Base-by-base conservation (phyloP, 345 rosid genomes). In the Brassica cretica region DNA sequence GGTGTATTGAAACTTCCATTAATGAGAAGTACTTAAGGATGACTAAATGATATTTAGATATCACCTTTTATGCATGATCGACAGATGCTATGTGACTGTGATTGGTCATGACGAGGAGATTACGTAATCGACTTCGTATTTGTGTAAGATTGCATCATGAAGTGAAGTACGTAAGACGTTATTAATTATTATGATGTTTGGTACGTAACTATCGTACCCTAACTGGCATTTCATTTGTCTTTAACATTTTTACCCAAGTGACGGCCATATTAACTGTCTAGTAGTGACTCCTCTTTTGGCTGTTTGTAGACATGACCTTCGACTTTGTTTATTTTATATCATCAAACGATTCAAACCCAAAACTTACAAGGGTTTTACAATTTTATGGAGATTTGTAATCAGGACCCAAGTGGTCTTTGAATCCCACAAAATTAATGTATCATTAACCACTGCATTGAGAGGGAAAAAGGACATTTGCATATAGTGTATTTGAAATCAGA, bases 171-270 rank as follows among this genome's bases (percentile, higher is more conserved):
- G 37, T 79, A 61, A 68, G 67, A 61, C 66, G 62, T 79, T 74
- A 74, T 73, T 61, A 68, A 33, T 62, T 63, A 78, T 67, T 60
- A 78, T 72, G 56, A 78, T 72, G 64, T 59, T 72, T 44, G 53
- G 76, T 71, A 64, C 76, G 71, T 77, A 51, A 51, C 81, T 59
- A n/a, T 46, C 59, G 81, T 78, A 78, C 81, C 41, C 63, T 78
- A 71, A 71, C 72, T 71, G 81, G 37, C 51, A 71, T 77, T 64
- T 29, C 14, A 71, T 71, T 55, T 77, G 66, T 64, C 49, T 77
- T 62, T 55, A 27, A 71, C 76, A 71, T 44, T 64, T 44, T 56
- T 71, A 15, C 44, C 66, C 71, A 71, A 78, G 76, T 71, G 66
- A 77, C 27, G 72, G 62, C 61, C 72, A 11, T 64, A 7, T 71